Evolutionary conservation across 345 rosid species (phyloP), one percentile per base, ranked within the genome.

Genomic region (Toxicodendron radicans): DNA sequence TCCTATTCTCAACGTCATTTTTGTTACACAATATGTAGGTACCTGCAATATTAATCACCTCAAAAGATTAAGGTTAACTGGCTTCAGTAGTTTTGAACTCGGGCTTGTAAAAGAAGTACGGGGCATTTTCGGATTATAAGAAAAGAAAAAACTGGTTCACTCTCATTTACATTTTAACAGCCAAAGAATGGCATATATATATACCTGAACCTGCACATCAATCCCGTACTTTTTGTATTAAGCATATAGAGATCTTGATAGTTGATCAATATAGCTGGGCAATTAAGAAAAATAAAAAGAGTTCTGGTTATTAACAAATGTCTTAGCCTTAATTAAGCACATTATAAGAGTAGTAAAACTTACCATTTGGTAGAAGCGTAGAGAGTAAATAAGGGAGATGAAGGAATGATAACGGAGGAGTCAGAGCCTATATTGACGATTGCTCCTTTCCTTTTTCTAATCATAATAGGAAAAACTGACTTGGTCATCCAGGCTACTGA

Each of bases 341-440:
- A 5, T 6, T 7, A 7, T 6, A 38, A 7, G 8, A 38, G 43
- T 38, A 38, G 7, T 38, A 9, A 7, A 38, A 60, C 89, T 83
- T 85, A 95, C 99, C 91, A 91, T 90, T 95, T 95, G 17, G 99
- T 89, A 23, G 99, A 96, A 43, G 92, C 97, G 66, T 95, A 95
- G 54, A 93, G 75, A 30, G 99, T 77, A 77, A 70, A 93, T 73
- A 93, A 96, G 79, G 98, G 98, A 87, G 91, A 94, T 2, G 98
- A 91, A 77, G 99, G 98, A 21, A 93, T 90, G 38, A 90, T 93
- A 73, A 79, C 76, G 66, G 88, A 79, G 10, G 98, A 93, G 1
- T 93, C 99, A 2, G 99, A 93, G 14, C 99, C 92, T 38, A 93
- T 80, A 68, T 89, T 93, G 21, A 95, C 87, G 32, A 95, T 80